A percentile compares a stretch with the other conserved stretches of the same genome.
Evolutionary conservation across 768 basidiomycete species (phyloP).

Genomic region (Kwoniella sp.): DNA sequence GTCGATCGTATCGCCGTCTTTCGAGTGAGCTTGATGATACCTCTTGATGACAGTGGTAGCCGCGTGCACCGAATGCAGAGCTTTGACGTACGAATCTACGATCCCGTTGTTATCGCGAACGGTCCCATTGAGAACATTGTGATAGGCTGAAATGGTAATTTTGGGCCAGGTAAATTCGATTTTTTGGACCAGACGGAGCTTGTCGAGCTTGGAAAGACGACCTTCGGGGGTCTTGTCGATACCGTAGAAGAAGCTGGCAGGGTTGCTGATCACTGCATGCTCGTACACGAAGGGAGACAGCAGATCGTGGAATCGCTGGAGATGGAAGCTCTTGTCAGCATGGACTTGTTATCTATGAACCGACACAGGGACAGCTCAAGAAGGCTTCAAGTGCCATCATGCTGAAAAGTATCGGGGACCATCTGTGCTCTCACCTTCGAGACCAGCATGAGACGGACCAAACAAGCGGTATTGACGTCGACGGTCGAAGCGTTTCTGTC

Average conservation of each 20-base stretch:
- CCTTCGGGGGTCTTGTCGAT: background rate
- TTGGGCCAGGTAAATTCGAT: background rate
- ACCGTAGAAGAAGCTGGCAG: conserved; percentile 4
- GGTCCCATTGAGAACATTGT: background rate
- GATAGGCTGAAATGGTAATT: background rate
- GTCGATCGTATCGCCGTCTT: too few relatives aligned
- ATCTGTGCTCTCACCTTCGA: background rate
- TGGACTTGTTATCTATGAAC: too few relatives aligned
- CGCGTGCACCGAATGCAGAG: too few relatives aligned
- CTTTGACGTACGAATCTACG: too few relatives aligned
- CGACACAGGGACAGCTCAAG: too few relatives aligned
- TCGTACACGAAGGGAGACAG: background rate
- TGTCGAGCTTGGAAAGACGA: background rate
- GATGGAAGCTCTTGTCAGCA: background rate
- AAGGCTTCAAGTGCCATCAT: too few relatives aligned
- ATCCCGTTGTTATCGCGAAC: too few relatives aligned
- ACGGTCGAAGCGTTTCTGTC: too few relatives aligned
- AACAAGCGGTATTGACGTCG: background rate
- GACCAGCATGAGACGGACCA: background rate
- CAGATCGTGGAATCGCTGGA: conserved; percentile 11
- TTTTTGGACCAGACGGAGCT: background rate
- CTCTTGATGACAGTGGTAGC: too few relatives aligned
- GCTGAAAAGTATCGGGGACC: background rate
- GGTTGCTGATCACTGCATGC: background rate
- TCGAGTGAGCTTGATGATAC: too few relatives aligned